Conservation (phyloP, 2,329 filamentous ascomycete species). For the Alternaria sp. region DNA sequence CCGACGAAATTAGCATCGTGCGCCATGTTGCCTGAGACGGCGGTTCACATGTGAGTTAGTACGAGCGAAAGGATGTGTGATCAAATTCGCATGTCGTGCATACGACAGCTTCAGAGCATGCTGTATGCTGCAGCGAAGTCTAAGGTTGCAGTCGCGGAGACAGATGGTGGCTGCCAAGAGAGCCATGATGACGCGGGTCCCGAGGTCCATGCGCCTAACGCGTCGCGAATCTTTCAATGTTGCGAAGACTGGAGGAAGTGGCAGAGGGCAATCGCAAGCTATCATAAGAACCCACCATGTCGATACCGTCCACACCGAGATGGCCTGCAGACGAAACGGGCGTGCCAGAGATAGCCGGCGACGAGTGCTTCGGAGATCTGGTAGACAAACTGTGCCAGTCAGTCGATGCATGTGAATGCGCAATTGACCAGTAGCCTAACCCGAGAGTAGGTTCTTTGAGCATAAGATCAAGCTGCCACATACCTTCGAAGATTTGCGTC, state of each 20-base stretch:
- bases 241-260: constrained; percentile 1
- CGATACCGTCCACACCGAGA: constrained; percentile 34
- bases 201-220: background rate
- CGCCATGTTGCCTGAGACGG: constrained; percentile 18
- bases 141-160: background rate
- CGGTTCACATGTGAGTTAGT: background rate
- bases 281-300: constrained; percentile 25
- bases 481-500: constrained; percentile 76
- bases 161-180: constrained; percentile 21
- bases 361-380: constrained; percentile 68
- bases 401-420: constrained; percentile 15
- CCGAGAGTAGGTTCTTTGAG: constrained; percentile 49
- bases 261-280: constrained; percentile 12
- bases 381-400: constrained; percentile 68
- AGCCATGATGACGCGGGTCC: constrained; percentile 14
- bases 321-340: constrained; percentile 41
- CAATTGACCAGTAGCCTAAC: constrained; percentile 20
- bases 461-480: constrained; percentile 69
- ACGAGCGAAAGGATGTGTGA: background rate
- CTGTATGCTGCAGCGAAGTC: background rate
- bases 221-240: constrained; percentile 9
- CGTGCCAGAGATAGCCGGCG: constrained; percentile 63
- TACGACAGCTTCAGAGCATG: background rate
- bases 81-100: background rate
- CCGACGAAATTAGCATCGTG: constrained; percentile 31